Evolutionary conservation across 768 basidiomycete genomes (phyloP).

Genomic region (Russula abietina): DNA sequence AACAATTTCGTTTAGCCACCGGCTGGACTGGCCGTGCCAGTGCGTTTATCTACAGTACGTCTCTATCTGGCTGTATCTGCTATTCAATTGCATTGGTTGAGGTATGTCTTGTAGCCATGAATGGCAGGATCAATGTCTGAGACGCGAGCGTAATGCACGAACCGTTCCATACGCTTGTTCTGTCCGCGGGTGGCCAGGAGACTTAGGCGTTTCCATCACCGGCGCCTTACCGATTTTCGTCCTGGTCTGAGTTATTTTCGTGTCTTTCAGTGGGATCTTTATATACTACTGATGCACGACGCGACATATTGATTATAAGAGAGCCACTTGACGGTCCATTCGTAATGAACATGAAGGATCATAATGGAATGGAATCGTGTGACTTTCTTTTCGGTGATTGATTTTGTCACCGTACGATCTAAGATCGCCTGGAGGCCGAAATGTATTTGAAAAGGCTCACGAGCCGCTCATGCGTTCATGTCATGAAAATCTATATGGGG

Average conservation of each 20-base stretch:
- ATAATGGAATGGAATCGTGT: too few relatives aligned
- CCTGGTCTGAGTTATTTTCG: constrained; percentile 43
- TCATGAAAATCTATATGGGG: too few relatives aligned
- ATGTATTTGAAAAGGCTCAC: too few relatives aligned
- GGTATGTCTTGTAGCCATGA: constrained; percentile 45
- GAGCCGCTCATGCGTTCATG: too few relatives aligned
- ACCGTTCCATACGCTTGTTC: constrained; percentile 78
- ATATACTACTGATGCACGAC: background rate
- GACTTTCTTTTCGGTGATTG: constrained; percentile 5
- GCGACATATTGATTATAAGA: constrained; percentile 55
- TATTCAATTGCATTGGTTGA: constrained; percentile 9
- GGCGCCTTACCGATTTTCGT: constrained; percentile 64
- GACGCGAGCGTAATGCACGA: constrained; percentile 42
- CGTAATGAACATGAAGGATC: constrained; percentile 71
- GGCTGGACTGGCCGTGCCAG: too few relatives aligned
- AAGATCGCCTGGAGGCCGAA: too few relatives aligned
- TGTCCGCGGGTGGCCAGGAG: constrained; percentile 54
- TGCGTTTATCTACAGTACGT: constrained; percentile 74
- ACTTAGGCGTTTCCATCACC: constrained; percentile 63
- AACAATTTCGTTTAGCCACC: constrained; percentile 40
- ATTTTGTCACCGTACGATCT: too few relatives aligned
- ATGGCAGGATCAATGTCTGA: constrained; percentile 62
- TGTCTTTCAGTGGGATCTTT: background rate
- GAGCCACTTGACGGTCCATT: constrained; percentile 86
- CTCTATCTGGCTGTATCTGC: background rate